phyloP scores from a whole-genome alignment of 176 grass and related monocot genomes.

The Canna indica region DNA sequence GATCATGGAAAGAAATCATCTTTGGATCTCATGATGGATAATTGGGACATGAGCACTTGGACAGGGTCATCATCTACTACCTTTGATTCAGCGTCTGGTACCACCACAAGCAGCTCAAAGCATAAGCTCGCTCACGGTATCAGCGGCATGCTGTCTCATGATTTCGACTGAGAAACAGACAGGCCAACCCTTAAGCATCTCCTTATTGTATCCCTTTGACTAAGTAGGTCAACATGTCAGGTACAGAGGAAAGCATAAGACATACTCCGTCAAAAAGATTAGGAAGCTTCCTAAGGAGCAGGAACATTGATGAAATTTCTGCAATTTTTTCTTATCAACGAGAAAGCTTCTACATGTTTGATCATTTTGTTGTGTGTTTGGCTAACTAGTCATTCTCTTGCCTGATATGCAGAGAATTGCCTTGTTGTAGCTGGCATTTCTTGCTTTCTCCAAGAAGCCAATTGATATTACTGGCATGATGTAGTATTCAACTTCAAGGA shows the following conservation, averaged over 20 bases:
- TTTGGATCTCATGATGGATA: slow-evolving; percentile 3
- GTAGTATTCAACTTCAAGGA: no score
- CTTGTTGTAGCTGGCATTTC: no score
- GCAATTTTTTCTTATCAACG: background rate
- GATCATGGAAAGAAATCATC: background rate
- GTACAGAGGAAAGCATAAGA: background rate
- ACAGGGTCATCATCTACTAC: background rate
- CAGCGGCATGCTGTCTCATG: background rate
- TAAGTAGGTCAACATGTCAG: background rate
- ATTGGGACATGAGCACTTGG: background rate
- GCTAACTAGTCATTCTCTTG: no score
- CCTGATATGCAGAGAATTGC: no score
- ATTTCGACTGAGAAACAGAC: background rate
- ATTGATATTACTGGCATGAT: no score
- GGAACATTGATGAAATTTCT: background rate
- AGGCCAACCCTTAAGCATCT: background rate
- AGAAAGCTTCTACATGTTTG: background rate
- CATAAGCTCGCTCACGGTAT: background rate
- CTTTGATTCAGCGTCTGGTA: background rate
- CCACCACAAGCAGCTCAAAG: background rate
- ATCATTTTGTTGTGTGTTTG: no score
- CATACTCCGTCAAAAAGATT: background rate
- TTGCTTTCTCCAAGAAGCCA: no score
- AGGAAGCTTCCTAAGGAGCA: background rate
- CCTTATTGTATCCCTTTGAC: background rate